Base-by-base conservation (phyloP, 345 rosid genomes). In the Gossypium anomalum region DNA sequence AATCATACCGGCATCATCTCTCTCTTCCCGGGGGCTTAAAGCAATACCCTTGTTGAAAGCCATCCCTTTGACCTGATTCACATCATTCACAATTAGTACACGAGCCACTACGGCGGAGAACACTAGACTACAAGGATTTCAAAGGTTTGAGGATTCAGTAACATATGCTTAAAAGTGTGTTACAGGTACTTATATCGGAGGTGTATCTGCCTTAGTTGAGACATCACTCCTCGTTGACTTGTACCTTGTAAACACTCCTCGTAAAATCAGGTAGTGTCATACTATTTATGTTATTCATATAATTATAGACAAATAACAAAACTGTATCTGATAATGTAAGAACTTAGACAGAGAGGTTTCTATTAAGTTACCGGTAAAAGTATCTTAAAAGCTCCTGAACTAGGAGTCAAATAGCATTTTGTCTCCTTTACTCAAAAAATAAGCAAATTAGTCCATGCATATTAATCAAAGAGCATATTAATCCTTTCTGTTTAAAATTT, bases 21-120 rank as follows among this genome's bases (percentile, higher is more conserved):
- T 89, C 83, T 92, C 98, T 77, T 81, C 80, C 15, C 84, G 72
- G 23, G 92, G 77, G 34, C 78, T 87, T 55, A 92, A 85, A 70
- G 83, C 25, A 67, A 89, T 38, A 53, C 95, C 97, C 72, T 91
- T 90, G 87, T 91, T 89, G 64, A 87, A 86, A 75, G 97, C 94
- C 98, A 92, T 94, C 52, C 98, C 98, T 88, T 94, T 94, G 56
- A 88, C 98, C 97, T 94, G 80, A 75, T 67, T 72, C 75, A 20
- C 56, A 78, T 44, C 17, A 60, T 52, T 41, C 62, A 75, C 3
- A 60, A 57, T 41, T n/a, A 70, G 70, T 55, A 47, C 47, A 62
- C 3, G 22, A 23, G 44, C 22, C 60, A 49, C 14, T 58, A 57
- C 27, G 15, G 23, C 16, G 20, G 56, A 52, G 56, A 52, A 52